Percentiles rank a stretch among this genome's conserved stretches.
phyloP scores from a whole-genome alignment of 2,329 filamentous ascomycete genomes.

The Pezicula radicicola region DNA sequence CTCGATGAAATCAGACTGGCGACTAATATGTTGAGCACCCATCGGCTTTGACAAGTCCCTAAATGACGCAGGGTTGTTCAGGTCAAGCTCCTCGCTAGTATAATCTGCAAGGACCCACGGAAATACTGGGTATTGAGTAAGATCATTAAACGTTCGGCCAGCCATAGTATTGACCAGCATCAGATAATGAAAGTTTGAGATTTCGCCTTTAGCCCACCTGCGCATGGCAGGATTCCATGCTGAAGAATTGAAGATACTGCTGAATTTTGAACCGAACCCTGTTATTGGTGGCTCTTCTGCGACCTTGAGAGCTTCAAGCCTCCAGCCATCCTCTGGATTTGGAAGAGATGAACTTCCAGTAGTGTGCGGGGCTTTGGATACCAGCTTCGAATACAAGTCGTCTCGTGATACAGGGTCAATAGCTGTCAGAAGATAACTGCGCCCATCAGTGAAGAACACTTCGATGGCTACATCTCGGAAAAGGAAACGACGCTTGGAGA shows the following conservation, averaged over 20 bases:
- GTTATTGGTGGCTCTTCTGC: conserved; percentile 56
- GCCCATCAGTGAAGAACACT: conserved; percentile 93
- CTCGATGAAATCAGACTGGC: conserved; percentile 77
- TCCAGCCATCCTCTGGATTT: conserved; percentile 86
- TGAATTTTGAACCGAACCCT: conserved; percentile 81
- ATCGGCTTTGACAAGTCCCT: conserved; percentile 93
- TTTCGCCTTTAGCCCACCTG: conserved; percentile 89
- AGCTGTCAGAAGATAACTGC: conserved; percentile 88
- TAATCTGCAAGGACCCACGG: conserved; percentile 97
- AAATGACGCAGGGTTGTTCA: conserved; percentile 81
- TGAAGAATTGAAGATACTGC: conserved; percentile 83
- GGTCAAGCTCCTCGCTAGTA: conserved; percentile 85
- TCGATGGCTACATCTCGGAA: conserved; percentile 97
- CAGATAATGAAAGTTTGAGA: conserved; percentile 97
- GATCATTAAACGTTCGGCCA: conserved; percentile 92
- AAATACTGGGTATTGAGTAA: conserved; percentile 97
- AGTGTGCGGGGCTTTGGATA: conserved; percentile 77
- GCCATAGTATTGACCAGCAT: conserved; percentile 99
- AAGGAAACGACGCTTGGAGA: conserved; percentile 92
- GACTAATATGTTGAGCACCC: conserved; percentile 78
- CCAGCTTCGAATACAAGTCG: conserved; percentile 74
- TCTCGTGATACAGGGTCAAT: conserved; percentile 73
- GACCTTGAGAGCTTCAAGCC: conserved; percentile 78
- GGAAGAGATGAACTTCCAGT: conserved; percentile 65
- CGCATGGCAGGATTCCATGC: conserved; percentile 81